A percentile compares a stretch with the other conserved stretches of the same genome.
Conservation (phyloP, 1,139 yeast genomes). For the Yamadazyma atmosphaerica region DNA sequence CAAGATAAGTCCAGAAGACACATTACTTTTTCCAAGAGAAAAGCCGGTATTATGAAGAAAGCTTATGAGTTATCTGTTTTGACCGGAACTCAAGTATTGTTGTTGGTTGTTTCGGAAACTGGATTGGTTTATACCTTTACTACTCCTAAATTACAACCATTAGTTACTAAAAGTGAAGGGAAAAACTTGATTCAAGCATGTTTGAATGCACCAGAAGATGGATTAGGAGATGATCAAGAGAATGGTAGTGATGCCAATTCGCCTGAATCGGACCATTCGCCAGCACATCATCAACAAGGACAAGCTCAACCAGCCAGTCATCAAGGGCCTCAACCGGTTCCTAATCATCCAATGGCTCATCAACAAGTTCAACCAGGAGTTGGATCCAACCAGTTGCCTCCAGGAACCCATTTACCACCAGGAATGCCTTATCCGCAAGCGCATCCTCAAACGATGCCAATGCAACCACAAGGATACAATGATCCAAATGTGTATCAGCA, state of each 20-base stretch:
- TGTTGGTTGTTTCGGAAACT: constrained; percentile 93
- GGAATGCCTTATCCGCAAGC: constrained; percentile 43
- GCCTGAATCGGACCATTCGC: constrained; percentile 42
- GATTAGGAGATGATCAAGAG: constrained; percentile 58
- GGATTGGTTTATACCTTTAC: constrained; percentile 98
- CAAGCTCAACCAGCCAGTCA: constrained; percentile 30
- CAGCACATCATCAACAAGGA: constrained; percentile 23
- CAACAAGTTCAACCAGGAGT: constrained; percentile 25
- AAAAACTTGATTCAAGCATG: constrained; percentile 96
- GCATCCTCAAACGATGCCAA: constrained; percentile 37
- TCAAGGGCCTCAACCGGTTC: constrained; percentile 30
- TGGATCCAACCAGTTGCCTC: constrained; percentile 35
- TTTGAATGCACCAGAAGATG: constrained; percentile 85
- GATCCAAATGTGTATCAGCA: constrained; percentile 56
- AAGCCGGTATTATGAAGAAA: constrained; percentile 98
- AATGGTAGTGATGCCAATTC: constrained; percentile 60
- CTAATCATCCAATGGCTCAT: constrained; percentile 26
- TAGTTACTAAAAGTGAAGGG: constrained; percentile 96
- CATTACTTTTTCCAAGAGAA: constrained; percentile 94
- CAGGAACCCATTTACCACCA: constrained; percentile 49
- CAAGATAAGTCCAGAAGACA: constrained; percentile 98
- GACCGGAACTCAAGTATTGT: constrained; percentile 94
- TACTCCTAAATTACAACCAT: constrained; percentile 95
- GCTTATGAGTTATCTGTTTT: constrained; percentile 94
- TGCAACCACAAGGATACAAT: constrained; percentile 26